Evolutionary conservation across 148 eudicot species (phyloP), one percentile per base, ranked within the genome.

Genomic region (Chenopodium berlandieri): DNA sequence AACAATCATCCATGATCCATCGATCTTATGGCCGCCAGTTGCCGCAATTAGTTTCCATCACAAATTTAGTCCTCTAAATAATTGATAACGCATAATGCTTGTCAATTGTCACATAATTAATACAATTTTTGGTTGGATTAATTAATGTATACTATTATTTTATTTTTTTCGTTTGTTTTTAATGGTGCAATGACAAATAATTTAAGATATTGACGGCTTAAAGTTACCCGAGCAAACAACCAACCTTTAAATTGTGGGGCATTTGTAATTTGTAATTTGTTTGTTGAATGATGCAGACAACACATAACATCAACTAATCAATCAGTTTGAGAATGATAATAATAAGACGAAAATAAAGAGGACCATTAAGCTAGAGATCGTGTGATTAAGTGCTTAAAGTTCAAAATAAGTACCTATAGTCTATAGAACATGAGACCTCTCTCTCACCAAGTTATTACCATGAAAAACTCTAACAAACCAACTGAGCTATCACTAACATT

Each of bases 241-340:
- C 71, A 65, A 44, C 73, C 40, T 63, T 31, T 64, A n/a, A 8
- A 20, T 44, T 73, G 80, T 65, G 47, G 80, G 80, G 66, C 50
- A 65, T 25, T 64, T 71, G 23, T 19, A 20, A 23, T 75, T 48
- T 78, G 80, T 40, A 22, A 23, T 75, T 48, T 78, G 80, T 40
- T 56, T 46, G 4, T 40, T 20, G 12, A 44, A 65, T 66, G 80
- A 78, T 65, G 22, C 12, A 40, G 71, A 78, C 80, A 64, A 14
- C 72, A 64, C 69, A 63, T 40, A 7, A 17, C 22, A 65, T 25
- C n/a, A 78, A 50, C 9, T 19, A 13, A 66, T 66, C 62, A 67
- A 65, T 66, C 62, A 78, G 8, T 14, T 31, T 9, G 80, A 37
- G 52, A 40, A 7, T 76, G 12, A 23, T 27, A 22, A 75, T 46